Evolutionary conservation across 2,329 filamentous ascomycete genomes (phyloP).

Genomic region (Trichoderma polysporum): DNA sequence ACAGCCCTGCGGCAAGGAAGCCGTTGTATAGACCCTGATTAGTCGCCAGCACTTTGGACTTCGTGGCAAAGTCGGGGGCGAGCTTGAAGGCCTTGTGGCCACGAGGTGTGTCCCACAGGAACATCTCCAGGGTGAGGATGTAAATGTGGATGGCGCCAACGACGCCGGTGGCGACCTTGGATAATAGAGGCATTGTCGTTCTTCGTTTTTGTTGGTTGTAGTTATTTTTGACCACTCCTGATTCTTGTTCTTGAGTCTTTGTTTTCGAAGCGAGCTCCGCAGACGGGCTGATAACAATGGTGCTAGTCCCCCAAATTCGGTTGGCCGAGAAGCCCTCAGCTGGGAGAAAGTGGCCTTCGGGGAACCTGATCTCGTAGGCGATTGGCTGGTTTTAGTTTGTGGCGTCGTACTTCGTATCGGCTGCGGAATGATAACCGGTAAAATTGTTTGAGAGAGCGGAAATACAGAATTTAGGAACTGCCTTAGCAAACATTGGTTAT

Average conservation of each 20-base stretch:
- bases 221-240: no score
- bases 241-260: background rate
- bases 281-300: background rate
- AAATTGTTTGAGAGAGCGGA: background rate
- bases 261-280: background rate
- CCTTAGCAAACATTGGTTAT: background rate
- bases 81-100: slow-evolving; percentile 47
- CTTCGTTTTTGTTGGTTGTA: background rate
- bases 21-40: slow-evolving; percentile 56
- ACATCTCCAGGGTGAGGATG: slow-evolving; percentile 51
- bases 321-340: background rate
- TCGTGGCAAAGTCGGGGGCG: slow-evolving; percentile 44
- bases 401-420: background rate
- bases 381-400: background rate
- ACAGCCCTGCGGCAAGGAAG: slow-evolving; percentile 49
- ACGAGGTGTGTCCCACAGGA: slow-evolving; percentile 48
- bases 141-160: slow-evolving; percentile 47
- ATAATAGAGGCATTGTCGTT: slow-evolving; percentile 26
- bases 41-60: slow-evolving; percentile 46
- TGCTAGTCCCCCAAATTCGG: background rate
- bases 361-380: background rate
- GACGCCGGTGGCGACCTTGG: slow-evolving; percentile 37
- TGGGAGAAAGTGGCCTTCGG: background rate
- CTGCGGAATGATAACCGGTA: background rate
- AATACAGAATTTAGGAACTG: no score